A percentile compares a stretch with the other conserved stretches of the same genome.
These are phyloP conservation scores for Gloeophyllum trabeum DNA, from an alignment of 768 basidiomycete species.

Conservation along the genomic window DNA sequence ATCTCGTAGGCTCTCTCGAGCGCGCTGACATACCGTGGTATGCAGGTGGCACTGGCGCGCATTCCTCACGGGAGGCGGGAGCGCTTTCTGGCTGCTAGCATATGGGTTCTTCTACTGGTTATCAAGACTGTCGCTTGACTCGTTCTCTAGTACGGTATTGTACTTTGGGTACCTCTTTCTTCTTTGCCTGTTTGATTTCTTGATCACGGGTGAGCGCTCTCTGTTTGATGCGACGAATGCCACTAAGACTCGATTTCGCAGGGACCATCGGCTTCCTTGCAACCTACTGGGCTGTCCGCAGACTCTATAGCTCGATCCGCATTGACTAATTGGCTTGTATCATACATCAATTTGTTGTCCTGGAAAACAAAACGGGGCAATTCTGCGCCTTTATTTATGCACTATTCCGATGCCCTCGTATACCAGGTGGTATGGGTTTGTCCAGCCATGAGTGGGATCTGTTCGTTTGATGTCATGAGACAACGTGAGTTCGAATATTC, in stretches of 20 bases:
- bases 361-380: too few relatives aligned
- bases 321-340: slow-evolving; percentile 38
- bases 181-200: slow-evolving; percentile 74
- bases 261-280: slow-evolving; percentile 90
- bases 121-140: slow-evolving; percentile 76
- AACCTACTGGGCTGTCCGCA: slow-evolving; percentile 82
- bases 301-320: slow-evolving; percentile 73
- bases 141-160: slow-evolving; percentile 67
- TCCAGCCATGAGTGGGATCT: too few relatives aligned
- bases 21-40: background rate
- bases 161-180: slow-evolving; percentile 89
- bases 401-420: too few relatives aligned
- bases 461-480: too few relatives aligned
- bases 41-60: slow-evolving; percentile 92
- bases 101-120: slow-evolving; percentile 89
- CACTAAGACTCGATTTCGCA: slow-evolving; percentile 14
- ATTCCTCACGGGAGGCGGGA: slow-evolving; percentile 87
- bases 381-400: too few relatives aligned
- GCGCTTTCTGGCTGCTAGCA: slow-evolving; percentile 80
- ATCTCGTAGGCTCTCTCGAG: background rate
- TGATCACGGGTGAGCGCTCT: slow-evolving; percentile 60
- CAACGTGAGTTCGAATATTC: too few relatives aligned
- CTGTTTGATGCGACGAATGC: background rate
- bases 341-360: too few relatives aligned
- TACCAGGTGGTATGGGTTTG: too few relatives aligned